Conservation (phyloP, 768 basidiomycete species). For the Agaricus subrufescens region DNA sequence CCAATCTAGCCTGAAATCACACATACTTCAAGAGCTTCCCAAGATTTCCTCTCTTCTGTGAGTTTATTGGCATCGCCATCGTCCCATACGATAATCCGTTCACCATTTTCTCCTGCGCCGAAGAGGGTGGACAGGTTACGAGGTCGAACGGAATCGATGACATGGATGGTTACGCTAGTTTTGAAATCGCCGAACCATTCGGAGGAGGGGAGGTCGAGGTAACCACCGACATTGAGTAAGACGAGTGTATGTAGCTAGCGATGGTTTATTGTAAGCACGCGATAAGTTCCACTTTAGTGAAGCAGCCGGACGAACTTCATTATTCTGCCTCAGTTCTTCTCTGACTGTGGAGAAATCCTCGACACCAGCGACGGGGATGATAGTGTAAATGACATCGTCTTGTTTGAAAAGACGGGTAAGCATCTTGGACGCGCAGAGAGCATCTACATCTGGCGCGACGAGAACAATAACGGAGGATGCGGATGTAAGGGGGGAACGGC, state of each 20-base stretch:
- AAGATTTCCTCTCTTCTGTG: conserved; percentile 70
- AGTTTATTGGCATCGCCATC: conserved; percentile 77
- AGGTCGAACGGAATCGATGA: conserved; percentile 92
- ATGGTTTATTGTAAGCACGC: background rate
- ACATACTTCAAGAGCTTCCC: conserved; percentile 77
- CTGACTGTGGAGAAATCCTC: conserved; percentile 65
- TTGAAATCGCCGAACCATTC: conserved; percentile 76
- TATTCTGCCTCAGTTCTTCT: conserved; percentile 59
- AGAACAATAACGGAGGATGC: conserved; percentile 83
- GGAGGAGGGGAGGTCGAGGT: conserved; percentile 72
- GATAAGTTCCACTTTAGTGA: background rate
- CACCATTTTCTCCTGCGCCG: conserved; percentile 57
- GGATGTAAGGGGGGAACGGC: conserved; percentile 69
- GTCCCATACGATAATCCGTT: conserved; percentile 88
- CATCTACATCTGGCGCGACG: conserved; percentile 89
- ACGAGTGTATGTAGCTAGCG: conserved; percentile 81
- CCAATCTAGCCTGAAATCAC: background rate
- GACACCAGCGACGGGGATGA: conserved; percentile 86
- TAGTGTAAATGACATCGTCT: conserved; percentile 89
- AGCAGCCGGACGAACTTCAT: conserved; percentile 45
- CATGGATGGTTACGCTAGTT: conserved; percentile 67
- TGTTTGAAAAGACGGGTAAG: conserved; percentile 85
- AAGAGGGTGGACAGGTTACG: conserved; percentile 87
- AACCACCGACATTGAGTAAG: conserved; percentile 87
- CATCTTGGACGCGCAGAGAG: conserved; percentile 87